Conservation (phyloP, 495 filamentous ascomycete genomes). For the Oidiodendron maius region DNA sequence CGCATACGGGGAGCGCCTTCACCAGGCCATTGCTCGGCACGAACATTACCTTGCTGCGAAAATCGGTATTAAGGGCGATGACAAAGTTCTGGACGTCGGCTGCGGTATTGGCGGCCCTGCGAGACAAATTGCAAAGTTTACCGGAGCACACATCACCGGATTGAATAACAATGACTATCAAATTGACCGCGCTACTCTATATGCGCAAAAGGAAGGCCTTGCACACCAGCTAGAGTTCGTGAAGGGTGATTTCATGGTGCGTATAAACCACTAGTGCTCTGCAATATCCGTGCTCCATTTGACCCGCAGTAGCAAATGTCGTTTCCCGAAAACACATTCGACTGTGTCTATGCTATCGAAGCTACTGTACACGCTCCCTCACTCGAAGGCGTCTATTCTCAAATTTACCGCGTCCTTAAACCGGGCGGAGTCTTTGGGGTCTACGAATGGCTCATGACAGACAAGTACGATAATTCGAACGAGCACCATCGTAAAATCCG, state of each 20-base stretch:
- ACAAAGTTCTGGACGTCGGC: slow-evolving; percentile 91
- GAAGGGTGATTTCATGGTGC: slow-evolving; percentile 91
- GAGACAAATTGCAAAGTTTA: slow-evolving; percentile 90
- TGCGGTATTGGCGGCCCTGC: slow-evolving; percentile 96
- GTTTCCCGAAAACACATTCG: slow-evolving; percentile 85
- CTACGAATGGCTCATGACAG: slow-evolving; percentile 99
- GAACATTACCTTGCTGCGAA: slow-evolving; percentile 94
- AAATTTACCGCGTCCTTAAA: slow-evolving; percentile 94
- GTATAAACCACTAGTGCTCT: background rate
- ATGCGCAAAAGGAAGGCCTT: slow-evolving; percentile 74
- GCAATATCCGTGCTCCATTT: too few species aligned
- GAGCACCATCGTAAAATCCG: slow-evolving; percentile 82
- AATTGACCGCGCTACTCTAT: slow-evolving; percentile 85
- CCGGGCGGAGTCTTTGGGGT: slow-evolving; percentile 94
- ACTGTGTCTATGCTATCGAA: slow-evolving; percentile 97
- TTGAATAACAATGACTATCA: slow-evolving; percentile 99
- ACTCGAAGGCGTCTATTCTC: slow-evolving; percentile 88
- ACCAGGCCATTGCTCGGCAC: slow-evolving; percentile 90
- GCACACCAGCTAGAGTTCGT: slow-evolving; percentile 75
- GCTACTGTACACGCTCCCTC: slow-evolving; percentile 92
- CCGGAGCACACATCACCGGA: slow-evolving; percentile 79
- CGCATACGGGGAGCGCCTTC: slow-evolving; percentile 78
- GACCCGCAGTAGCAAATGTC: slow-evolving; percentile 77
- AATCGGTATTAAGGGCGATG: slow-evolving; percentile 75
- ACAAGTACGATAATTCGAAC: slow-evolving; percentile 85